A percentile compares a stretch with the other conserved stretches of the same genome.
Evolutionary conservation across 805 yeast species (phyloP).

Genomic region (Sugiyamaella chiloensis): DNA sequence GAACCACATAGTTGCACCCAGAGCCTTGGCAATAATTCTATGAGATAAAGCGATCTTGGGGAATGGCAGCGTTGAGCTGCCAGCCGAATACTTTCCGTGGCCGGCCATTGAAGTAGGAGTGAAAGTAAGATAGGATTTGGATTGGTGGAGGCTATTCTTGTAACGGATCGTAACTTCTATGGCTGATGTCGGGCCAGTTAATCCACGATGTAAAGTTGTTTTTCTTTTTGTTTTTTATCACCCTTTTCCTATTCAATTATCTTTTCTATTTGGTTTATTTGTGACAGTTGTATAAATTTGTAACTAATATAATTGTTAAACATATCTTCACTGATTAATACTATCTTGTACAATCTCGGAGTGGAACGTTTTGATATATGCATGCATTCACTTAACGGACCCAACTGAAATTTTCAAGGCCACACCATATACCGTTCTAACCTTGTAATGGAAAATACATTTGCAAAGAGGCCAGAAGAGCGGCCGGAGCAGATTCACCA

Average conservation of each 20-base stretch:
- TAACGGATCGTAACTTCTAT: neutral
- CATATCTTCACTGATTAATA: neutral
- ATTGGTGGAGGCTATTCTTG: constrained; percentile 7
- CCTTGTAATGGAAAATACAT: constrained; percentile 34
- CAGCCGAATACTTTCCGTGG: constrained; percentile 32
- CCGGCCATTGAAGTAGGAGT: constrained; percentile 22
- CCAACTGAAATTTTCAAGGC: constrained; percentile 2
- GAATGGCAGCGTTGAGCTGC: constrained; percentile 56
- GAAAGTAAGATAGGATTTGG: neutral
- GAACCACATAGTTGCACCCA: constrained; percentile 89
- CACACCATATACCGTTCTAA: neutral
- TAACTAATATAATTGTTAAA: too few species aligned
- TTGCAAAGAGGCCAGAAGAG: constrained; percentile 34
- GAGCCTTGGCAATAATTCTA: constrained; percentile 56
- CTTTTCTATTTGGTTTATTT: too few species aligned
- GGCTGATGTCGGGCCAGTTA: too few species aligned
- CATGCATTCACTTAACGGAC: too few species aligned
- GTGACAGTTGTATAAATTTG: too few species aligned
- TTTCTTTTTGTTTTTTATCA: too few species aligned
- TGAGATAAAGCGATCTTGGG: constrained; percentile 63
- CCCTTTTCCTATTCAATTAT: too few species aligned
- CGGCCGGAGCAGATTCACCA: constrained; percentile 42
- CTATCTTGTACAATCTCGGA: neutral
- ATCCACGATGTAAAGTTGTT: too few species aligned
- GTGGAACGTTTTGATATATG: too few species aligned